Base-by-base conservation (phyloP, 306 rosid genomes). In the Inga oerstediana region DNA sequence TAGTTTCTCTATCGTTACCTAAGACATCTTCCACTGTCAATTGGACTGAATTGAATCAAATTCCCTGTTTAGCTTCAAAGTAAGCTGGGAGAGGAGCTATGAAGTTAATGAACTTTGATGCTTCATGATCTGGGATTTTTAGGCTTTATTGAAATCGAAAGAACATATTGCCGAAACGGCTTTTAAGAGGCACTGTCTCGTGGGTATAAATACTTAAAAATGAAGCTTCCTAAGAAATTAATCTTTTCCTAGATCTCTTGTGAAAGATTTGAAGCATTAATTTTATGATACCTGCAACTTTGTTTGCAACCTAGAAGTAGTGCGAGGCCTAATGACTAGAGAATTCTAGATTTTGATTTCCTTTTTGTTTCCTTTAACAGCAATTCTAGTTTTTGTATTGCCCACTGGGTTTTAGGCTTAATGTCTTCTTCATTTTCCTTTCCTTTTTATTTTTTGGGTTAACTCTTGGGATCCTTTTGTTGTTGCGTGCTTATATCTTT, bases 401-500 rank as follows among this genome's bases (percentile, higher is more conserved):
- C 83, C 34, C 72, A n/a, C 81, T 86, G 72, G 85, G 89, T 85
- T 84, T 84, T 87, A 20, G 78, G 79, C 77, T 80, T 67, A 79
- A 39, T 78, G 72, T 82, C 75, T 75, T 77, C 27, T 4, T 58
- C 30, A 32, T 10, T n/a, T 32, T 14, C 16, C 71, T 68, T 9
- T 8, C 11, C 4, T 45, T 43, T 6, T 27, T 11, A 11, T 54
- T 1, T 56, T 27, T 35, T 61, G 32, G 30, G 65, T 46, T 22
- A 46, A 22, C 35, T 44, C 24, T 75, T 51, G 44, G 51, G 70
- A 4, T 68, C 22, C 17, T 30, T 56, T 76, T 30, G 39, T 12
- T 41, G 77, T 39, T 39, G 69, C 24, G 2, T 48, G 76, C 10
- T 66, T 13, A 14, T 61, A 43, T 77, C 5, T 77, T 76, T 6